A percentile compares a stretch with the other conserved stretches of the same genome.
These are phyloP conservation scores for Inga laurina DNA, from an alignment of 306 rosid genomes.

Conservation along the genomic window DNA sequence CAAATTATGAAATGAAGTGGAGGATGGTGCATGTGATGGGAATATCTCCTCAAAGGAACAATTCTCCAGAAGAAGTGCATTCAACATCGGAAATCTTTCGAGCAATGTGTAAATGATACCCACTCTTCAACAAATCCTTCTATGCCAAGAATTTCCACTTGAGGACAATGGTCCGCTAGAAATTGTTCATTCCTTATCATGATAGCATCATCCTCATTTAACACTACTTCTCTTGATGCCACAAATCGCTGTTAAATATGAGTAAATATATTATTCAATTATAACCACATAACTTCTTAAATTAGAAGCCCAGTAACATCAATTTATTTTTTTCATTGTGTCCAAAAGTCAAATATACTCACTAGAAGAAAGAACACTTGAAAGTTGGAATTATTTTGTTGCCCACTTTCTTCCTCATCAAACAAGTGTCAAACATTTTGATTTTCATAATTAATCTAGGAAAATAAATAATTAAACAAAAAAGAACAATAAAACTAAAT, in stretches of 20 bases:
- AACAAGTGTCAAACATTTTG: neutral
- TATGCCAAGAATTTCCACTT: neutral
- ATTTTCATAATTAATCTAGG: too few relatives aligned
- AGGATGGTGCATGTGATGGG: neutral
- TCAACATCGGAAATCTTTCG: neutral
- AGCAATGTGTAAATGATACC: neutral
- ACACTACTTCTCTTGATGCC: neutral
- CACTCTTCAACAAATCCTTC: neutral
- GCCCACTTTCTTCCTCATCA: neutral
- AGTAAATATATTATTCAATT: neutral
- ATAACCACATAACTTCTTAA: neutral
- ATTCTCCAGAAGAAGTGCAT: neutral
- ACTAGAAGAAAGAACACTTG: too few relatives aligned
- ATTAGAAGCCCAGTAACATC: too few relatives aligned
- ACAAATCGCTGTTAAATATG: neutral
- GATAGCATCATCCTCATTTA: neutral
- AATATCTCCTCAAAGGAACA: neutral
- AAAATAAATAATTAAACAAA: too few relatives aligned
- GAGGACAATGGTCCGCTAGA: neutral
- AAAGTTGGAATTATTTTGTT: neutral
- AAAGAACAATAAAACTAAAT: neutral
- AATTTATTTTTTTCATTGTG: too few relatives aligned
- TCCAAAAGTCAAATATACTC: too few relatives aligned
- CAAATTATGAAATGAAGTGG: neutral
- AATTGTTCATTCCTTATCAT: neutral